A percentile compares a stretch with the other conserved stretches of the same genome.
Conservation (phyloP, 2,329 filamentous ascomycete species). For the Aspergillus pseudotamarii region DNA sequence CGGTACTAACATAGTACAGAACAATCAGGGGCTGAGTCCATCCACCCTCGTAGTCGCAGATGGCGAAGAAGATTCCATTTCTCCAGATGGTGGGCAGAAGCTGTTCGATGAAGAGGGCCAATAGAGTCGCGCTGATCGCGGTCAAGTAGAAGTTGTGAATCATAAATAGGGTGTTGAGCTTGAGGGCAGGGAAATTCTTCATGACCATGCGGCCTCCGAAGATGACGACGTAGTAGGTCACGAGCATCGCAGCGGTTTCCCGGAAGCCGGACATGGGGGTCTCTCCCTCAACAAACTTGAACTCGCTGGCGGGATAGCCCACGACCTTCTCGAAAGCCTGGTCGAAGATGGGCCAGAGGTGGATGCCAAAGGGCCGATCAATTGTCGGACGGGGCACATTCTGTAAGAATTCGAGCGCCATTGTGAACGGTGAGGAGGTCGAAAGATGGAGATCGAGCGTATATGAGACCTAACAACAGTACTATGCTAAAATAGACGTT, state of each 20-base stretch:
- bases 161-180: conserved; percentile 88
- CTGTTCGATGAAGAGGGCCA: conserved; percentile 89
- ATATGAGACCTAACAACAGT: background rate
- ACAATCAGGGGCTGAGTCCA: conserved; percentile 94
- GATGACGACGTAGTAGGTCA: conserved; percentile 89
- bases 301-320: conserved; percentile 84
- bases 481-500: background rate
- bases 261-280: conserved; percentile 90
- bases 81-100: conserved; percentile 79
- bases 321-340: conserved; percentile 75
- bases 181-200: conserved; percentile 81
- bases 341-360: conserved; percentile 93
- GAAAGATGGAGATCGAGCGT: background rate
- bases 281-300: conserved; percentile 76
- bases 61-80: conserved; percentile 83
- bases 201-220: conserved; percentile 91
- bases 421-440: conserved; percentile 32
- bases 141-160: conserved; percentile 97
- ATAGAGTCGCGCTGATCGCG: conserved; percentile 74
- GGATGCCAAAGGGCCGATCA: conserved; percentile 87
- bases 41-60: conserved; percentile 76
- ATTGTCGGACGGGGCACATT: conserved; percentile 71
- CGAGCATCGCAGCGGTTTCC: conserved; percentile 76
- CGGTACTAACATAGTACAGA: conserved; percentile 84
- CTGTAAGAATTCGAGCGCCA: conserved; percentile 53